Base-by-base conservation (phyloP, 1,284 basidiomycete genomes). In the Ganoderma resinaceum region DNA sequence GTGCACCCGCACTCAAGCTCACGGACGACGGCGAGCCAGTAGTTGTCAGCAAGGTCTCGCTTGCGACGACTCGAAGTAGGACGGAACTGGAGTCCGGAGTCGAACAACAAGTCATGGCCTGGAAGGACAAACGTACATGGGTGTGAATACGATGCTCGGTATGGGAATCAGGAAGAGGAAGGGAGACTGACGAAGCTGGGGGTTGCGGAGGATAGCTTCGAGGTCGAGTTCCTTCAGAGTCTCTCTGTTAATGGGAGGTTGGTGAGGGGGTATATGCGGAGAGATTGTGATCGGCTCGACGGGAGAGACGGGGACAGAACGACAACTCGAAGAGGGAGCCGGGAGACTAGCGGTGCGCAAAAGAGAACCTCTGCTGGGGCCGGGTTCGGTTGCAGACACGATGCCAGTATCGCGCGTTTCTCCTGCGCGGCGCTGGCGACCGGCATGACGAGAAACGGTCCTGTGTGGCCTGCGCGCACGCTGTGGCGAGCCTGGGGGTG, bases 91-190 rank as follows among this genome's bases (percentile, higher is more conserved):
- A 92, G 82, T 18, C 89, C 88, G 42, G 91, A 85, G 74, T 95
- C 95, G 75, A 97, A 97, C 70, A 97, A 88, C 71, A 97, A 86
- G 80, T 98, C 96, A 78, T 98, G 96, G 55, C 95, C 92, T 92
- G 46, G 63, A 62, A 59, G 33, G 61, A 55, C 52, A 53, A 69
- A 14, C 61, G 42, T 65, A 65, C 62, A 73, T 18, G 68, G 53
- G 65, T 73, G 65, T 76, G 75, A 70, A 65, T 29, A 55, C 61
- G 57, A 62, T 55, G 61, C 65, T 55, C 66, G 55, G 61, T 68
- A 63, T n/a, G 64, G 46, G 61, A 57, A 18, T 33, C 37, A 62
- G 23, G 58, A 66, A 62, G 70, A 69, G 33, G 61, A 73, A 64
- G 62, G 58, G 66, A 31, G 63, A 90, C 91, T 82, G 80, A 94